Conservation (phyloP, 106 monocot genomes). For the Acanthochlamys bracteata region DNA sequence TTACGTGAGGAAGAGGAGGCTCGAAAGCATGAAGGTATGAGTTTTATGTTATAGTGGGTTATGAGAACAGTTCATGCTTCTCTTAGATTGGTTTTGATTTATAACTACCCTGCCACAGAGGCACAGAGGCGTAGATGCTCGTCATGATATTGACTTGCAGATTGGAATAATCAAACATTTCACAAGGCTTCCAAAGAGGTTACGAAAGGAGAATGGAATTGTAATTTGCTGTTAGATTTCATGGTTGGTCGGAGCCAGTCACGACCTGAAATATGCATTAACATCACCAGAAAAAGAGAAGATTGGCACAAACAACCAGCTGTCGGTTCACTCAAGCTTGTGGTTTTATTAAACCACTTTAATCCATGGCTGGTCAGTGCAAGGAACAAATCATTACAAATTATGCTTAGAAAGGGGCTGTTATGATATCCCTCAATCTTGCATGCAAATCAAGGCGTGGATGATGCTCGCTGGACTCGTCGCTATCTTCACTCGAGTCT, state of each 20-base stretch:
- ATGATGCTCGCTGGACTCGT: not conserved
- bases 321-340: too few species aligned
- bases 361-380: not conserved
- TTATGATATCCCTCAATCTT: not conserved
- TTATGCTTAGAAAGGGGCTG: conserved; percentile 7
- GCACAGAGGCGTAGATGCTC: conserved; percentile 62
- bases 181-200: too few species aligned
- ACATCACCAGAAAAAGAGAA: too few species aligned
- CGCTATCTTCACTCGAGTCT: not conserved
- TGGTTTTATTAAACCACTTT: too few species aligned
- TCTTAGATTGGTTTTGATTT: not conserved
- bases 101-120: conserved; percentile 42
- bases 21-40: conserved; percentile 73
- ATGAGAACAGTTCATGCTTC: not conserved
- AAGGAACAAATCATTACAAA: not conserved
- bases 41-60: conserved; percentile 5
- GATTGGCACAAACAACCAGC: too few species aligned
- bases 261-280: too few species aligned
- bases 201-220: too few species aligned
- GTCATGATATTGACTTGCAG: too few species aligned
- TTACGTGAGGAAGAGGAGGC: conserved; percentile 83
- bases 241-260: too few species aligned
- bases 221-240: too few species aligned
- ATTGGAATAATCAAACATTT: too few species aligned
- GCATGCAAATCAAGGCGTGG: not conserved